phyloP scores from a whole-genome alignment of 106 monocot genomes.

The Ottelia alismoides region DNA sequence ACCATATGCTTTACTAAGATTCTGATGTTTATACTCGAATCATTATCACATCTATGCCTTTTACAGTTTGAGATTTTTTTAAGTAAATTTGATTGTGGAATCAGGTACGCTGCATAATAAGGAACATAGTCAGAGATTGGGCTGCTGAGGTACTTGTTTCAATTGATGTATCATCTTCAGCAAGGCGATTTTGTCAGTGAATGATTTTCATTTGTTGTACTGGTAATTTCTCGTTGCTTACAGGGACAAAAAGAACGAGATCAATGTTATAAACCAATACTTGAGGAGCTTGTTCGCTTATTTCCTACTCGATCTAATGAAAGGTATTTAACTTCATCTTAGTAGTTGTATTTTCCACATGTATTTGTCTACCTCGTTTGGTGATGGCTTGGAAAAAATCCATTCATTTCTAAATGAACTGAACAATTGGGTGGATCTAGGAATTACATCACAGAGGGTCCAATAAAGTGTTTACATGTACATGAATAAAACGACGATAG shows the following conservation, averaged over 20 bases:
- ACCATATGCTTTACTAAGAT: too few species aligned
- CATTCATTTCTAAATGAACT: too few species aligned
- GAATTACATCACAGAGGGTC: too few species aligned
- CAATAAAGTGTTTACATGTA: too few species aligned
- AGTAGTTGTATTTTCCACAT: neutral
- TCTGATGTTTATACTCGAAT: too few species aligned
- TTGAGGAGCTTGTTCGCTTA: slow-evolving; percentile 68
- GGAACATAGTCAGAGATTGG: slow-evolving; percentile 98
- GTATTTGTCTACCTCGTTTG: too few species aligned
- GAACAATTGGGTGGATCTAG: too few species aligned
- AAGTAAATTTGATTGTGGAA: too few species aligned
- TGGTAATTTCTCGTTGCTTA: neutral
- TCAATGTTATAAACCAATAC: slow-evolving; percentile 91
- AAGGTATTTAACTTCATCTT: slow-evolving; percentile 25
- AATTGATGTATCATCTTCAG: neutral
- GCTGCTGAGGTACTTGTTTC: slow-evolving; percentile 55
- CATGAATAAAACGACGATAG: too few species aligned
- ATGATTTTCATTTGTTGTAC: neutral
- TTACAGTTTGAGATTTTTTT: too few species aligned
- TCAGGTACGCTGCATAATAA: slow-evolving; percentile 93
- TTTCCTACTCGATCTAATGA: slow-evolving; percentile 53
- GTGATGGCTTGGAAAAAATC: too few species aligned
- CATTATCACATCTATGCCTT: too few species aligned
- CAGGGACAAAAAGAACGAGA: slow-evolving; percentile 97
- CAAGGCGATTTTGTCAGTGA: neutral